phyloP scores from a whole-genome alignment of 306 rosid genomes.

The Quercus agrifolia region DNA sequence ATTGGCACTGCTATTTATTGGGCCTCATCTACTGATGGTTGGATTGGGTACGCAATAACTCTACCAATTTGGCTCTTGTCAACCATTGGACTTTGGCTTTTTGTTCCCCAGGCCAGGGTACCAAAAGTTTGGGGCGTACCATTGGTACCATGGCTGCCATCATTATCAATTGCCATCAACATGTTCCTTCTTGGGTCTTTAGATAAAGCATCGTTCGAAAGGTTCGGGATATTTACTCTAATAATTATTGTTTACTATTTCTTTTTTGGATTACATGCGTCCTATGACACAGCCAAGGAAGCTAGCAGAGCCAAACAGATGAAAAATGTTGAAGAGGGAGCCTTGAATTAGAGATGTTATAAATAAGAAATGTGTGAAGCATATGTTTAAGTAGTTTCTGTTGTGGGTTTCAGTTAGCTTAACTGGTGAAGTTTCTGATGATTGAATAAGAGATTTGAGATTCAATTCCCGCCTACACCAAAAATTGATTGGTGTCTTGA shows the following conservation, averaged over 20 bases:
- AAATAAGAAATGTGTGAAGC: no score
- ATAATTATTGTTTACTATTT: conserved; percentile 35
- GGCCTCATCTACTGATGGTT: conserved; percentile 23
- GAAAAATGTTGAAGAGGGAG: conserved; percentile 2
- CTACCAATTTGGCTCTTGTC: conserved; percentile 52
- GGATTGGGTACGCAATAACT: conserved; percentile 47
- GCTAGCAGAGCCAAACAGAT: neutral
- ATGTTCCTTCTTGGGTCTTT: conserved; percentile 79
- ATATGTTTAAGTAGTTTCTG: no score
- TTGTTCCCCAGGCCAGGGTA: conserved; percentile 60
- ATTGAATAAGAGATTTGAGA: no score
- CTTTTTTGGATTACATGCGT: conserved; percentile 45
- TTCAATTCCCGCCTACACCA: no score
- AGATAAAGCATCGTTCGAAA: conserved; percentile 44
- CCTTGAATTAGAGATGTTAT: no score
- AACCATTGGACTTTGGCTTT: conserved; percentile 36
- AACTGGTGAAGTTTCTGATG: no score
- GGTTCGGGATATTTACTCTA: conserved; percentile 38
- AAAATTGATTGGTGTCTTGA: no score
- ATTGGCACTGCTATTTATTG: conserved; percentile 36
- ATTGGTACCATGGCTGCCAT: conserved; percentile 75
- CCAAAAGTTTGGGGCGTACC: conserved; percentile 82
- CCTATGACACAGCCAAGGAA: conserved; percentile 47
- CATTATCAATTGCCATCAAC: conserved; percentile 61
- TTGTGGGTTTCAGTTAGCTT: no score